Evolutionary conservation across 768 basidiomycete genomes (phyloP).

Genomic region (Podaxis mareebaensis): DNA sequence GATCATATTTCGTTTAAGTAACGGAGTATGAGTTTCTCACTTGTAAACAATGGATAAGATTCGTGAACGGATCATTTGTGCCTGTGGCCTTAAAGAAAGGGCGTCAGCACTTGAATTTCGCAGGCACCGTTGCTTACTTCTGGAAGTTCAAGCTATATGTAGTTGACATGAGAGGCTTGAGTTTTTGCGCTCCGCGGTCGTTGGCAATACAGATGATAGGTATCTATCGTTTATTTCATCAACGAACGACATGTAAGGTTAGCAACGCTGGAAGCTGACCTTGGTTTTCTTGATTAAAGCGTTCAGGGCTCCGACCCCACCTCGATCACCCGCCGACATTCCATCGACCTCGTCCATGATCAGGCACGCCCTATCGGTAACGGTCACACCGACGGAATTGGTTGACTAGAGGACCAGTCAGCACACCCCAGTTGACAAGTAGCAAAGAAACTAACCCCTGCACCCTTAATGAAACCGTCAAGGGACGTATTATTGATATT

Average conservation of each 20-base stretch:
- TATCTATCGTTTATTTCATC: slow-evolving; percentile 48
- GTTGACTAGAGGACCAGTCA: slow-evolving; percentile 33
- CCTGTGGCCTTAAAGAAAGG: slow-evolving; percentile 63
- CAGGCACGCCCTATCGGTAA: slow-evolving; percentile 81
- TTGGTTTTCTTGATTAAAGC: slow-evolving; percentile 91
- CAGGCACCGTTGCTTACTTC: slow-evolving; percentile 48
- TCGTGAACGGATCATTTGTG: slow-evolving; percentile 75
- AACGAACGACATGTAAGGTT: background rate
- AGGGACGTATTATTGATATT: slow-evolving; percentile 89
- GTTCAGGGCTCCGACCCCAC: slow-evolving; percentile 93
- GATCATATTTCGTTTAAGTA: background rate
- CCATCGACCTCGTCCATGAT: slow-evolving; percentile 99
- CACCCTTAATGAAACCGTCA: slow-evolving; percentile 78
- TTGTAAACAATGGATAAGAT: slow-evolving; percentile 89
- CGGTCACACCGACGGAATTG: slow-evolving; percentile 68
- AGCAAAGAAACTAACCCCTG: slow-evolving; percentile 37
- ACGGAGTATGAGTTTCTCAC: slow-evolving; percentile 42
- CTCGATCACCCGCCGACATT: slow-evolving; percentile 97
- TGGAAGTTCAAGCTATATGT: slow-evolving; percentile 78
- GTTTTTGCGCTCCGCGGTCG: slow-evolving; percentile 81
- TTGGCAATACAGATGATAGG: slow-evolving; percentile 99
- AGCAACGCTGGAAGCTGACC: slow-evolving; percentile 36
- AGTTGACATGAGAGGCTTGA: slow-evolving; percentile 78
- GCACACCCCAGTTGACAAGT: background rate
- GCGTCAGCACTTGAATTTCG: background rate